These are phyloP conservation scores for Rhododendron williamsianum DNA, from an alignment of 148 eudicot species.

Conservation along the genomic window DNA sequence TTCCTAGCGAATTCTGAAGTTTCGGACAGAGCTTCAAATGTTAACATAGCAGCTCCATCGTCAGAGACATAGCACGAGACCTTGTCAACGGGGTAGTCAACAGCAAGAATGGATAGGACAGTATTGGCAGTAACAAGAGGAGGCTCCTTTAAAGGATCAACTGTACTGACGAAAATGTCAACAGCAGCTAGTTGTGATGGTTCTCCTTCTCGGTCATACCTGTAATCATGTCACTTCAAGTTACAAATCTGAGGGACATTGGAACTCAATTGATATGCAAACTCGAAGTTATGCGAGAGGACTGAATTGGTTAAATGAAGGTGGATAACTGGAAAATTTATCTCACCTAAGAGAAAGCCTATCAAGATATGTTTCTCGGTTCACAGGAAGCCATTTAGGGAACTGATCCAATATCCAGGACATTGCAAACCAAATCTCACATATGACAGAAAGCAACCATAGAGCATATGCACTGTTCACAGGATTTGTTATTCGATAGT, in stretches of 20 bases:
- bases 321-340: constrained; percentile 6
- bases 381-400: constrained; percentile 85
- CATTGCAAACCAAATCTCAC: constrained; percentile 86
- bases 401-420: constrained; percentile 92
- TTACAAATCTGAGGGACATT: constrained; percentile 7
- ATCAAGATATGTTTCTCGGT: constrained; percentile 84
- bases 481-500: constrained; percentile 89
- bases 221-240: constrained; percentile 16
- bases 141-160: constrained; percentile 87
- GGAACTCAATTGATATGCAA: not conserved
- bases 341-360: constrained; percentile 63
- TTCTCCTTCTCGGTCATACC: constrained; percentile 80
- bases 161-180: constrained; percentile 90
- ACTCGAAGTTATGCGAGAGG: not conserved
- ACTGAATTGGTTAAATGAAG: not conserved
- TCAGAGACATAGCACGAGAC: constrained; percentile 88
- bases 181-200: constrained; percentile 87
- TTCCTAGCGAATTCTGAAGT: constrained; percentile 77
- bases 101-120: constrained; percentile 74
- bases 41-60: constrained; percentile 83
- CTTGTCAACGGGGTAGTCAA: constrained; percentile 89
- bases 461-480: constrained; percentile 61
- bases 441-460: constrained; percentile 76
- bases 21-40: constrained; percentile 81
- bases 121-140: constrained; percentile 93